Percentiles rank a stretch among this genome's conserved stretches.
These are phyloP conservation scores for Phialophora chinensis DNA, from an alignment of 2,329 filamentous ascomycete species.

Conservation along the genomic window DNA sequence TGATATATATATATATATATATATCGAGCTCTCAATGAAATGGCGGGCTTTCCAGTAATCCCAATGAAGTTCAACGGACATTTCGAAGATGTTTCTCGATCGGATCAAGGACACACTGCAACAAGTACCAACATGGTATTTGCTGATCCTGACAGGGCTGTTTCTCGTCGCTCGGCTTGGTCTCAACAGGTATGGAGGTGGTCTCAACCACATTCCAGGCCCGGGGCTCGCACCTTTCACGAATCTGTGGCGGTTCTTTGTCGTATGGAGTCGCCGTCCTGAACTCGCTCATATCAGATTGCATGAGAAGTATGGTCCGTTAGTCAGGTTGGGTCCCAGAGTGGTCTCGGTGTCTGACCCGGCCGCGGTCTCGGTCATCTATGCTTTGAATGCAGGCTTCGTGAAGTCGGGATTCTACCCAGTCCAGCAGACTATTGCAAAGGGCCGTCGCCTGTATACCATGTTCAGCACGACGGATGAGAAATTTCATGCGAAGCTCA, in stretches of 20 bases:
- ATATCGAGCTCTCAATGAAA: background rate
- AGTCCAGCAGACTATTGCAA: conserved; percentile 41
- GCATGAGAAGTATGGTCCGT: conserved; percentile 41
- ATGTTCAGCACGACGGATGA: conserved; percentile 51
- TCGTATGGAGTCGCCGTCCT: conserved; percentile 38
- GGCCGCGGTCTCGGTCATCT: conserved; percentile 35
- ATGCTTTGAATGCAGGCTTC: conserved; percentile 33
- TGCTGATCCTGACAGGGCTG: conserved; percentile 1
- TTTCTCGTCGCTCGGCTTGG: background rate
- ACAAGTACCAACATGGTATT: conserved; percentile 9
- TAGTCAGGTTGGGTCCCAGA: conserved; percentile 44
- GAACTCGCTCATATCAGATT: conserved; percentile 39
- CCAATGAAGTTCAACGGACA: background rate
- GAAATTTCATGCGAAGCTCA: conserved; percentile 49
- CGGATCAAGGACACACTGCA: conserved; percentile 6
- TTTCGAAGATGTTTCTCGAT: conserved; percentile 9
- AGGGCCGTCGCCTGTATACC: conserved; percentile 39
- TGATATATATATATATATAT: background rate
- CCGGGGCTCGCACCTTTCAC: conserved; percentile 40
- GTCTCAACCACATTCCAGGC: conserved; percentile 40
- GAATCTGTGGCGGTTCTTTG: conserved; percentile 40
- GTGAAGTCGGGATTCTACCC: conserved; percentile 40
- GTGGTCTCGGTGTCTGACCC: conserved; percentile 41
- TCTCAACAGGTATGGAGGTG: conserved; percentile 27
- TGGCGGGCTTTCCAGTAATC: background rate